Evolutionary conservation across 305 asterid genomes (phyloP), one percentile per base, ranked within the genome.

Genomic region (Nicotiana rustica): DNA sequence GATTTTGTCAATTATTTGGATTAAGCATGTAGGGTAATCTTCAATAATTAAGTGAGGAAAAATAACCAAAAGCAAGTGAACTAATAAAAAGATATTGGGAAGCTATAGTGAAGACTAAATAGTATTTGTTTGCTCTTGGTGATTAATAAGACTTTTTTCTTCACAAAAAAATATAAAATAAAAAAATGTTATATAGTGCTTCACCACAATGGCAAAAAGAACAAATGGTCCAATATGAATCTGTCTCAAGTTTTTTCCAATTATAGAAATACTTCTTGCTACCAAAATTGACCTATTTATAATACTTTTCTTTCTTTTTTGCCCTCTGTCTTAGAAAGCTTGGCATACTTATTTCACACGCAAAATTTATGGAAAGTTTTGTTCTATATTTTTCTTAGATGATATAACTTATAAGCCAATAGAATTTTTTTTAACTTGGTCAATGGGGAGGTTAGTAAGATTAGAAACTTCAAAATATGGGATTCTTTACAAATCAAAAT

Each of bases 381-480:
- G 7, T 36, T 17, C n/a, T 36, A 17, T 17, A 68, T 9, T 67
- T 67, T 36, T 38, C 77, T 69, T n/a, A n/a, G 56, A 36, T 36
- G 17, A 69, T n/a, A 69, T 41, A 41, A 41, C 49, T 41, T 7
- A 41, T 38, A 38, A 10, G 56, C 15, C 18, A 69, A 36, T 69
- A n/a, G 25, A 68, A 68, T n/a, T 10, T 52, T 38, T 36, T n/a
- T 69, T 8, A 69, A 36, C 15, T 69, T 38, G 15, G 77, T 38
- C 33, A 69, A 69, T 36, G 33, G 33, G 7, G 25, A 69, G 57
- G 29, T 69, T 69, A 7, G 33, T 38, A 41, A 69, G 10, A 10
- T 25, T 70, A n/a, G 59, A 70, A 70, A 38, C 59, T 18, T 70
- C 77, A 41, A 70, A 70, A 69, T 17, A 38, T 69, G 77, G 57